These are phyloP conservation scores for Plasmopara viticola DNA, from an alignment of 352 stramenopile species.

Conservation along the genomic window DNA sequence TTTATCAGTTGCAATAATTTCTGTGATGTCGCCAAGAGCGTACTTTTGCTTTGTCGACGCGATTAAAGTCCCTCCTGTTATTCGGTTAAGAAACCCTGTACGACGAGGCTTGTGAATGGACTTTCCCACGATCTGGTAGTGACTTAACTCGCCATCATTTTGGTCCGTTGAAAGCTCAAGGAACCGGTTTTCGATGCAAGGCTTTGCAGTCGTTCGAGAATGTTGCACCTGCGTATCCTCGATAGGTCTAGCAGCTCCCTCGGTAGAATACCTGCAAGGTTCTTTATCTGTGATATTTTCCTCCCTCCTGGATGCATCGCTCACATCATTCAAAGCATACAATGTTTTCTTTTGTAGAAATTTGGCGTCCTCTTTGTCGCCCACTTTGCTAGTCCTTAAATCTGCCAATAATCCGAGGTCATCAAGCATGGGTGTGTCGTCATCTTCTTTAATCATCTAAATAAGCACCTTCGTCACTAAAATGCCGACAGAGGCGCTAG, in stretches of 20 bases:
- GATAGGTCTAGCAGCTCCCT: background rate
- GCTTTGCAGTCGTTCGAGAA: background rate
- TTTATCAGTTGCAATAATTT: slow-evolving; percentile 3
- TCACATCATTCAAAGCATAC: slow-evolving; percentile 2
- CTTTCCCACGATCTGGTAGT: slow-evolving; percentile 51
- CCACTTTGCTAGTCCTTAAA: slow-evolving; percentile 3
- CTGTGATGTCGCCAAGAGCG: slow-evolving; percentile 13
- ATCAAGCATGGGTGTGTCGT: slow-evolving; percentile 5
- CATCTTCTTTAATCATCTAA: slow-evolving; percentile 17
- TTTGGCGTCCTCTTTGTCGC: slow-evolving; percentile 16
- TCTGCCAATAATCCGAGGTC: background rate
- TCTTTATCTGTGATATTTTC: background rate
- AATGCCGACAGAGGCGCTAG: no score
- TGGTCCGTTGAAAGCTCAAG: slow-evolving; percentile 19
- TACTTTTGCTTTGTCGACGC: slow-evolving; percentile 21
- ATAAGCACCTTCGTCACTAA: background rate
- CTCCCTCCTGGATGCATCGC: slow-evolving; percentile 4
- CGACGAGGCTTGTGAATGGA: slow-evolving; percentile 60
- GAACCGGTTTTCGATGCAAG: slow-evolving; percentile 15
- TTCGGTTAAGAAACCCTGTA: slow-evolving; percentile 26
- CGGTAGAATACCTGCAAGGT: background rate
- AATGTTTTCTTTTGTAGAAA: background rate
- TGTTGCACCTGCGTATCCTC: background rate
- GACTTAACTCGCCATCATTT: slow-evolving; percentile 11
- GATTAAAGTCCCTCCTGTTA: slow-evolving; percentile 9